These are phyloP conservation scores for Lipomyces yamadae DNA, from an alignment of 805 yeast species.

Conservation along the genomic window DNA sequence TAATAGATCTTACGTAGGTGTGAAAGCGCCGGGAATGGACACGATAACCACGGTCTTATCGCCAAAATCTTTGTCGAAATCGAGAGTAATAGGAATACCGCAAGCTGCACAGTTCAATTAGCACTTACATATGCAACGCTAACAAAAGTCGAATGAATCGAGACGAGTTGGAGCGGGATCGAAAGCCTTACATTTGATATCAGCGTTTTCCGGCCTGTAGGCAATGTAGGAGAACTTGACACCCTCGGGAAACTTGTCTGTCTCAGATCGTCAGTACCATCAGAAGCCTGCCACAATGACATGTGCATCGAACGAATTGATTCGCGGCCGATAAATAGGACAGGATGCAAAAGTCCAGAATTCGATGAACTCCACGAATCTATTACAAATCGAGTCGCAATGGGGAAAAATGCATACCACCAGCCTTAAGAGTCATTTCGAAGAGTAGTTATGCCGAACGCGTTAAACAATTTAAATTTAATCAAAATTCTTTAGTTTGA, in stretches of 20 bases:
- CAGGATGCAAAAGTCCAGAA: neutral
- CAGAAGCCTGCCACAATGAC: neutral
- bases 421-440: conserved; percentile 5
- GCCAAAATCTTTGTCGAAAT: conserved; percentile 46
- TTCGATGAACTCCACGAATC: neutral
- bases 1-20: conserved; percentile 58
- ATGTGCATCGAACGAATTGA: neutral
- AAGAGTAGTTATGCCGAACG: neutral
- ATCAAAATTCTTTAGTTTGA: neutral
- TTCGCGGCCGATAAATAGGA: neutral
- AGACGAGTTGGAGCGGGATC: conserved; percentile 1
- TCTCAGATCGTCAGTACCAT: neutral
- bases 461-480: neutral
- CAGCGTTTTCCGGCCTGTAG: conserved; percentile 43
- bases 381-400: neutral
- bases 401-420: neutral
- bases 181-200: conserved; percentile 36
- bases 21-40: conserved; percentile 82
- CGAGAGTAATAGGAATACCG: conserved; percentile 48
- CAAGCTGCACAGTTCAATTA: conserved; percentile 41
- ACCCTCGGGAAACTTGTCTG: conserved; percentile 44
- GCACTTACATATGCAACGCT: neutral
- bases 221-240: conserved; percentile 46
- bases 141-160: neutral
- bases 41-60: conserved; percentile 68